Conservation (phyloP, 169 alveolate genomes). For the Amoebophrya sp. region DNA sequence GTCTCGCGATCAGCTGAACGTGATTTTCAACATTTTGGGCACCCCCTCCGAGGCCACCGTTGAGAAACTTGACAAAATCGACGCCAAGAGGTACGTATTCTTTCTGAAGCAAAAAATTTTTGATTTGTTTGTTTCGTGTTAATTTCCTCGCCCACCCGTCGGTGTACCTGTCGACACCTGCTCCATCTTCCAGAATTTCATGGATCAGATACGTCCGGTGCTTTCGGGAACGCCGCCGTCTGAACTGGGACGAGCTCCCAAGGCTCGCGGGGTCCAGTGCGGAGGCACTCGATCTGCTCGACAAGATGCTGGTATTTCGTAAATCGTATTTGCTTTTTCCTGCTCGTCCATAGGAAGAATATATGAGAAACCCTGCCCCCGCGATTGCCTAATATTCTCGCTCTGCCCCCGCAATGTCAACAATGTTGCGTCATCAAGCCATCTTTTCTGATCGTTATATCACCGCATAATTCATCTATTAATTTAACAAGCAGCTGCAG, state of each 20-base stretch:
- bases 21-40: conserved; percentile 89
- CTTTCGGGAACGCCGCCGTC: not conserved
- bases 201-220: not conserved
- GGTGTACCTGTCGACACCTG: not conserved
- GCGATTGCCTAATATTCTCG: too few species aligned
- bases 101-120: not conserved
- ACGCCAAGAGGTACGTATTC: conserved; percentile 41
- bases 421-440: not conserved
- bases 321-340: too few species aligned
- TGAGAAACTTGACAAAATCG: conserved; percentile 59
- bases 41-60: conserved; percentile 90
- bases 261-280: not conserved
- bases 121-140: not conserved
- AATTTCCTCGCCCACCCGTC: not conserved
- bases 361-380: too few species aligned
- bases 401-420: too few species aligned
- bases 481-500: not conserved
- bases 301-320: conserved; percentile 1
- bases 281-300: not conserved
- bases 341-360: too few species aligned
- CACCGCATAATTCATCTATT: not conserved
- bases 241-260: not conserved
- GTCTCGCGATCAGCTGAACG: conserved; percentile 77
- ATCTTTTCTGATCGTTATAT: not conserved
- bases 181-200: not conserved